phyloP scores from a whole-genome alignment of 2,329 filamentous ascomycete species.

The Venturia effusa region DNA sequence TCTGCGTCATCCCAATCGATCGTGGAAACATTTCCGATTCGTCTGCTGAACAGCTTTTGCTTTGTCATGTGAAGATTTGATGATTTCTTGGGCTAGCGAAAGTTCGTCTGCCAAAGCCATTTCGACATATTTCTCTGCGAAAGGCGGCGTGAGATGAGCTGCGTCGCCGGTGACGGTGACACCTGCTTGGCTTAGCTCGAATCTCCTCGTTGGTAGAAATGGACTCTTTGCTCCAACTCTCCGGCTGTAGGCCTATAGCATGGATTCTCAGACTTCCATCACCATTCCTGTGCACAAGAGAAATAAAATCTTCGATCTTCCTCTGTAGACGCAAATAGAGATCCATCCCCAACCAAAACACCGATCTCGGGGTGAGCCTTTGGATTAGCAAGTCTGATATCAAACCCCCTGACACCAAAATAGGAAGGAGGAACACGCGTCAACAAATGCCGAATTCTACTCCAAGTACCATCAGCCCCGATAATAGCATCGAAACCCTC shows the following conservation, averaged over 20 bases:
- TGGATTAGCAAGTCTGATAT: constrained; percentile 32
- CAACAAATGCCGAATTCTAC: constrained; percentile 23
- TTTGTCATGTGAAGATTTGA: too few species aligned
- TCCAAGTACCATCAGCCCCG: constrained; percentile 39
- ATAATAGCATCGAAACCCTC: constrained; percentile 34
- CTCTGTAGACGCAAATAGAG: constrained; percentile 33
- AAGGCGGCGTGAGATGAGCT: too few species aligned
- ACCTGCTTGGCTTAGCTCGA: too few species aligned
- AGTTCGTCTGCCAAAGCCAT: too few species aligned
- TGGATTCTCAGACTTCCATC: constrained; percentile 36
- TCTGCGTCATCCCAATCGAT: too few species aligned
- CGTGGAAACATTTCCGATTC: too few species aligned
- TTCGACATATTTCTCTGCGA: too few species aligned
- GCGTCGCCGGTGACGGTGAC: too few species aligned
- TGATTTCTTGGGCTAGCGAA: too few species aligned
- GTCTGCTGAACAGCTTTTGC: too few species aligned
- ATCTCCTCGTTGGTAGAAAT: too few species aligned
- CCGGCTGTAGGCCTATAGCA: constrained; percentile 27
- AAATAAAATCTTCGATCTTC: constrained; percentile 29
- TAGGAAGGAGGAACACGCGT: constrained; percentile 32
- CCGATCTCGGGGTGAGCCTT: constrained; percentile 34
- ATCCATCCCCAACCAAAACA: constrained; percentile 38
- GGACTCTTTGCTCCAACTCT: constrained; percentile 28
- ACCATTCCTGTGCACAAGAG: constrained; percentile 36
- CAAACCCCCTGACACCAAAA: constrained; percentile 32